Evolutionary conservation across 495 filamentous ascomycete species (phyloP).

Genomic region (Penicillium bialowiezense): DNA sequence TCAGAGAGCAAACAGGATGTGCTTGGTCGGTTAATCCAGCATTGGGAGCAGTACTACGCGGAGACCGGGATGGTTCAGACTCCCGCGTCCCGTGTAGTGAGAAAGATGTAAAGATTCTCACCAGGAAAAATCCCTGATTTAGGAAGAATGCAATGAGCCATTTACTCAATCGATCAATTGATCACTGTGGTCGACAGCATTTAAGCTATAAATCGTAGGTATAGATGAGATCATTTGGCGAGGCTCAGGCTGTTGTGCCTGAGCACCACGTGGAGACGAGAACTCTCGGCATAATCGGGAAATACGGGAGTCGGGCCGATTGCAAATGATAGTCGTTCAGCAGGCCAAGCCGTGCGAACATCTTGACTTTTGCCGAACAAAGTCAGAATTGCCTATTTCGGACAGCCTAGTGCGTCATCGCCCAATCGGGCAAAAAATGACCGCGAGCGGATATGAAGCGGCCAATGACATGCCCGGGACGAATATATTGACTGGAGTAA

Average conservation of each 20-base stretch:
- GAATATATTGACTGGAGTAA: neutral
- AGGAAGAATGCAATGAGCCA: too few relatives aligned
- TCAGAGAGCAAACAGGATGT: conserved; percentile 23
- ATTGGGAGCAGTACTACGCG: conserved; percentile 1
- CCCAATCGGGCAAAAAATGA: conserved; percentile 1
- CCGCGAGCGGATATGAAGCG: neutral
- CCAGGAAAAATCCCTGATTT: neutral
- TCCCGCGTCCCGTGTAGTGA: neutral
- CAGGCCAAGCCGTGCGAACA: too few relatives aligned
- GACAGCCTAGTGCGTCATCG: neutral
- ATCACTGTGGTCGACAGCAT: too few relatives aligned
- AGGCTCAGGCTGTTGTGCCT: too few relatives aligned
- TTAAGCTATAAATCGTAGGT: too few relatives aligned
- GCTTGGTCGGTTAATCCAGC: neutral
- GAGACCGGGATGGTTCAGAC: neutral
- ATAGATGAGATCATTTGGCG: too few relatives aligned
- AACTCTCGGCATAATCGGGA: too few relatives aligned
- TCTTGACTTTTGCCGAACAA: neutral
- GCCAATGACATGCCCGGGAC: conserved; percentile 6
- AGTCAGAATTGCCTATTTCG: neutral
- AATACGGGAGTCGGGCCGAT: too few relatives aligned
- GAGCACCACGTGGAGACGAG: too few relatives aligned
- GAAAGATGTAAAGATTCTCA: neutral
- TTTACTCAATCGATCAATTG: too few relatives aligned
- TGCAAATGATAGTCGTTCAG: too few relatives aligned